These are phyloP conservation scores for Spergularia azorica DNA, from an alignment of 179 eudicot genomes.

Conservation along the genomic window DNA sequence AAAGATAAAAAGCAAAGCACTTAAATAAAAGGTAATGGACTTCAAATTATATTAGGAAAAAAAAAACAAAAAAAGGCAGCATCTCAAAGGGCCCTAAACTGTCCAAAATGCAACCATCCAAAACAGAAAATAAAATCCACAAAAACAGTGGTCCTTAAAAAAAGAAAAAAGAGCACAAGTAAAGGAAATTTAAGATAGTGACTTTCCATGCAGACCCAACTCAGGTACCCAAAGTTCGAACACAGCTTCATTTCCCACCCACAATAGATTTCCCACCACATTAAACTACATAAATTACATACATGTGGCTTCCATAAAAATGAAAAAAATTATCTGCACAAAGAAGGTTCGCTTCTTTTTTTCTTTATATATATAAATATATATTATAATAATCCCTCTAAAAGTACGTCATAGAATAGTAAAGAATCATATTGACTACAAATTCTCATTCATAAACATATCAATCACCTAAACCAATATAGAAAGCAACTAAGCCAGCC, in stretches of 20 bases:
- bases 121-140: constrained; percentile 28
- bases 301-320: constrained; percentile 5
- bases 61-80: constrained; percentile 14
- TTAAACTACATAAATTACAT: constrained; percentile 1
- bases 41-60: neutral
- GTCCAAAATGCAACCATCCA: constrained; percentile 45
- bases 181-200: constrained; percentile 43
- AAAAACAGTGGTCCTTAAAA: constrained; percentile 41
- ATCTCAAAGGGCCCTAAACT: constrained; percentile 34
- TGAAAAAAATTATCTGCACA: neutral
- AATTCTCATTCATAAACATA: constrained; percentile 24
- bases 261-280: constrained; percentile 8
- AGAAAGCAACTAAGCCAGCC: constrained; percentile 39
- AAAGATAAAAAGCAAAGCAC: constrained; percentile 16
- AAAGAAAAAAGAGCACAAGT: constrained; percentile 38
- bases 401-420: constrained; percentile 3
- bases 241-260: constrained; percentile 11
- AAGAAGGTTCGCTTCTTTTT: neutral
- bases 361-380: neutral
- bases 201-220: constrained; percentile 59
- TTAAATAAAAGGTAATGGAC: constrained; percentile 18
- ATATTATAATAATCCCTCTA: neutral
- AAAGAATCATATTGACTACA: constrained; percentile 18
- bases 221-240: constrained; percentile 34
- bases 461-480: constrained; percentile 28